Evolutionary conservation across 2,329 filamentous ascomycete species (phyloP).

Genomic region (Fusarium gaditjirri): DNA sequence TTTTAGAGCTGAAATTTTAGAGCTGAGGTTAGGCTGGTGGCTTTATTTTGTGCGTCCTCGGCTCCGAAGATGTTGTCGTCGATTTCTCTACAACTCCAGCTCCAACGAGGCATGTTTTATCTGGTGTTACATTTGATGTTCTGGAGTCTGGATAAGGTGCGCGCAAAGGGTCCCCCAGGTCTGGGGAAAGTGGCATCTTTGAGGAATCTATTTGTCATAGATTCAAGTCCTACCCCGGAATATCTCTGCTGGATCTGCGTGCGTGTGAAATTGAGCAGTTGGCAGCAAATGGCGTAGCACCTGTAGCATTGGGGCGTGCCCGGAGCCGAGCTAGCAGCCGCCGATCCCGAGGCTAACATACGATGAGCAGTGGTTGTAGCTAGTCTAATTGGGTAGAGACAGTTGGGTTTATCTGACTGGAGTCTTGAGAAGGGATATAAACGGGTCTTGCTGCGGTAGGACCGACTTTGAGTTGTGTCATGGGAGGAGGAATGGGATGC

Average conservation of each 20-base stretch:
- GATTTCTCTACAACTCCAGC: background rate
- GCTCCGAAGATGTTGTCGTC: background rate
- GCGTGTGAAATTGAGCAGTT: background rate
- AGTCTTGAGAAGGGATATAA: background rate
- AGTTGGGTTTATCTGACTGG: slow-evolving; percentile 1
- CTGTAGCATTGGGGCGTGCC: background rate
- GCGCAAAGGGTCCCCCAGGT: background rate
- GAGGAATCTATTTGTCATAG: slow-evolving; percentile 34
- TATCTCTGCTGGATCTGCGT: slow-evolving; percentile 15
- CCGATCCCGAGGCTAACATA: slow-evolving; percentile 15
- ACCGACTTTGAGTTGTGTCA: background rate
- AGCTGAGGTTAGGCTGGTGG: background rate
- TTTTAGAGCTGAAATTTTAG: slow-evolving; percentile 1
- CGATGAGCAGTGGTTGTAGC: background rate
- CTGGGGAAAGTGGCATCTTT: slow-evolving; percentile 26
- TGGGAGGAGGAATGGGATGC: slow-evolving; percentile 6
- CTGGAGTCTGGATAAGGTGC: slow-evolving; percentile 4
- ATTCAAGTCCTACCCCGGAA: slow-evolving; percentile 24
- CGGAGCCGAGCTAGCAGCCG: slow-evolving; percentile 20
- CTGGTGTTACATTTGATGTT: background rate
- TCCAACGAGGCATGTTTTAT: background rate
- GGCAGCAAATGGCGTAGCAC: slow-evolving; percentile 5
- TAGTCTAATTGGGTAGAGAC: slow-evolving; percentile 2
- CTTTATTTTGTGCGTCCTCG: background rate
- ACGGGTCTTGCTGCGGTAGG: background rate